Conservation (phyloP, 78 protist species). For the Dictyostelium brefeldianum region DNA sequence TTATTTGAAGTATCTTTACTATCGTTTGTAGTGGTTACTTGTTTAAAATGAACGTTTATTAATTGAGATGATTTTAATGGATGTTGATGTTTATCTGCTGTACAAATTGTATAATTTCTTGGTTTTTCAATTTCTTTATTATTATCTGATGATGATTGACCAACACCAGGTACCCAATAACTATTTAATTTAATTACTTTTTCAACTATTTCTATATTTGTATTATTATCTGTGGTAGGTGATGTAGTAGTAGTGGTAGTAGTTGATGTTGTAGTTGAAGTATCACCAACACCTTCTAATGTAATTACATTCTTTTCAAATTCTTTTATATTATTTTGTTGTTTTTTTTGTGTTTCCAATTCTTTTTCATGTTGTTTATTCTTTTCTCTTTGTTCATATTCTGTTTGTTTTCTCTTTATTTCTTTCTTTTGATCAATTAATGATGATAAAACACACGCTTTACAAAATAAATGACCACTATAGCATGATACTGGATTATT, state of each 20-base stretch:
- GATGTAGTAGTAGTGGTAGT: not conserved
- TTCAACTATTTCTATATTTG: not conserved
- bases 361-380: constrained; percentile 19
- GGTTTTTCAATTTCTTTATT: constrained; percentile 35
- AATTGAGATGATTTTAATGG: constrained; percentile 27
- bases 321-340: constrained; percentile 16
- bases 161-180: constrained; percentile 20
- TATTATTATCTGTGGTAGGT: not conserved
- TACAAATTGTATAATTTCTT: constrained; percentile 32
- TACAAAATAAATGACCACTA: constrained; percentile 63
- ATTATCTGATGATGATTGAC: not conserved
- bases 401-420: constrained; percentile 30
- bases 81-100: constrained; percentile 40
- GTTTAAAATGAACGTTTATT: constrained; percentile 40
- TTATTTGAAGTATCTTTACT: not conserved
- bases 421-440: constrained; percentile 45
- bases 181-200: constrained; percentile 25
- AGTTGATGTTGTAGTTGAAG: not conserved
- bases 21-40: not conserved
- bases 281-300: not conserved
- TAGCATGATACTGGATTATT: constrained; percentile 15
- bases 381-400: constrained; percentile 21
- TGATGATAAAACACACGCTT: constrained; percentile 56
- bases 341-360: not conserved
- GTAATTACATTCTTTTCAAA: constrained; percentile 41